Evolutionary conservation across 176 grass and related monocot species (phyloP), one percentile per base, ranked within the genome.

Genomic region (Pontederia paniculata): DNA sequence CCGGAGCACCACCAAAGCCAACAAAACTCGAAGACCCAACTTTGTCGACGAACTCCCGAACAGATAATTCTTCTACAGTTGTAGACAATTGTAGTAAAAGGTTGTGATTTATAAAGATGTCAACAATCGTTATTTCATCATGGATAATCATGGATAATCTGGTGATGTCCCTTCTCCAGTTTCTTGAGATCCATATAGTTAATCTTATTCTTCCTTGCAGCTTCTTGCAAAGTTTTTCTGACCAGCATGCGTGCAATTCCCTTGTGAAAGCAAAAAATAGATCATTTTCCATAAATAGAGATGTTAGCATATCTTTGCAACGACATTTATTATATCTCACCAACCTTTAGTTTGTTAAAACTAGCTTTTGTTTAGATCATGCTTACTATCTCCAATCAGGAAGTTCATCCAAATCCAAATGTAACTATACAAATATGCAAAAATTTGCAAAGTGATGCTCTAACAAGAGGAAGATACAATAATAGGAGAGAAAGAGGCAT

Each of bases 11-110:
- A 72, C 84, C 84, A 73, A 98, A 66, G 47, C 69, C 78, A 52
- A 86, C 81, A 80, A 82, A 82, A 63, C 74, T 83, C 37, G 93
- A 98, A 57, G 80, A 57, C 9, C 71, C 83, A 37, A 74, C 70
- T 52, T 80, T 68, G 60, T 91, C 83, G 17, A 74, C 63, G 63
- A 97, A 97, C 31, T 83, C 93, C 11, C 83, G 93, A 61, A 97
- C 73, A 12, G 93, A 97, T 49, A 88, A 69, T 67, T 91, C 93
- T 42, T 77, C 67, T 57, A 74, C 48, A 5, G 28, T 37, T 37
- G 44, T 48, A 73, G 64, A 51, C 14, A 58, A 59, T 31, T 78
- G 74, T 48, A 61, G 50, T 19, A 66, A 56, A 42, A 81, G 59
- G 63, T 77, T 60, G 50, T 82, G 73, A 69, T 82, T 68, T 10